Evolutionary conservation across 2,329 filamentous ascomycete species (phyloP).

Genomic region (Fusarium zealandicum): DNA sequence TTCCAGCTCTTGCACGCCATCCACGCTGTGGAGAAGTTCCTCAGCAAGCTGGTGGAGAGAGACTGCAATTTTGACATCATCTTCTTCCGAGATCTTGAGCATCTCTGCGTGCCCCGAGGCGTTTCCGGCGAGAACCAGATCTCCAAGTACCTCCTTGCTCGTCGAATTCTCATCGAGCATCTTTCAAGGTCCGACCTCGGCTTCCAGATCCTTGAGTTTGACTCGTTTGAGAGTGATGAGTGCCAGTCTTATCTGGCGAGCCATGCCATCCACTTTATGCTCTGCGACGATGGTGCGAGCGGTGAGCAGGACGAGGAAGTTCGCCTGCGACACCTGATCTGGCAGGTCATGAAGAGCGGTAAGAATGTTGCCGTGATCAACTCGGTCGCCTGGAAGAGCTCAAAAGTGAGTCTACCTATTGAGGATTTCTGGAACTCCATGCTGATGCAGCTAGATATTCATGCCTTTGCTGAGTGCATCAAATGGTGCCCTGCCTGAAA

Average conservation of each 20-base stretch:
- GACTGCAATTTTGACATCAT: slow-evolving; percentile 75
- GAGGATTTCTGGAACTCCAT: background rate
- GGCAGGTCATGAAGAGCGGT: slow-evolving; percentile 59
- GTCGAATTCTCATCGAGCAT: slow-evolving; percentile 71
- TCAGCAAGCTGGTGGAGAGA: slow-evolving; percentile 64
- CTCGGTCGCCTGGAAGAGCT: slow-evolving; percentile 67
- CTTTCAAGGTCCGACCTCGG: slow-evolving; percentile 45
- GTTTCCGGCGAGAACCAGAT: slow-evolving; percentile 6
- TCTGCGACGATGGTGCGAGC: slow-evolving; percentile 69
- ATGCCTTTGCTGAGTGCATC: slow-evolving; percentile 23
- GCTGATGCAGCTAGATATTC: slow-evolving; percentile 24
- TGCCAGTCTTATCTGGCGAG: slow-evolving; percentile 64
- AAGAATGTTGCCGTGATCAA: slow-evolving; percentile 71
- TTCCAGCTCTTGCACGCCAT: slow-evolving; percentile 76
- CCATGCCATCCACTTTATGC: slow-evolving; percentile 69
- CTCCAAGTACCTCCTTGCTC: slow-evolving; percentile 66
- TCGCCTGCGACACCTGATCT: slow-evolving; percentile 41
- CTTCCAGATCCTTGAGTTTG: slow-evolving; percentile 52
- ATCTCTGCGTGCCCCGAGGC: slow-evolving; percentile 60
- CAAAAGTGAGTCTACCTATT: slow-evolving; percentile 56
- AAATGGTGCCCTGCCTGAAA: background rate
- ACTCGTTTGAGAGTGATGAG: slow-evolving; percentile 53
- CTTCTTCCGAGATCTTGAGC: slow-evolving; percentile 68
- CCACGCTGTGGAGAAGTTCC: slow-evolving; percentile 71
- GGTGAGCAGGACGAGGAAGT: slow-evolving; percentile 53